Base-by-base conservation (phyloP, 75 land plant genomes). In the Azolla pinnata region DNA sequence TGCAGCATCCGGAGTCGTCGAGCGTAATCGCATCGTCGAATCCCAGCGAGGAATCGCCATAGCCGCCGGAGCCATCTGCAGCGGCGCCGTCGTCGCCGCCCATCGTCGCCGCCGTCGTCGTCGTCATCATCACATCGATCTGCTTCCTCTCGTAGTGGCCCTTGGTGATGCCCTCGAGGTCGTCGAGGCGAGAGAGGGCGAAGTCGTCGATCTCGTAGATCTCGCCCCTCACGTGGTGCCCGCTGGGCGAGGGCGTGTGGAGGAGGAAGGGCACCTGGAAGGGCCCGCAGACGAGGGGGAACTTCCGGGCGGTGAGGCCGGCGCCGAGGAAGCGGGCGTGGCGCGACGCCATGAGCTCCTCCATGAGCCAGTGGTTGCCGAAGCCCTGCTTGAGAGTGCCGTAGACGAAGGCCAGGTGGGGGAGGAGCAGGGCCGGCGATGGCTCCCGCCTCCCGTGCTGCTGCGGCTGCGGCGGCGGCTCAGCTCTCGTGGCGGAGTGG, bases 311-410 rank as follows among this genome's bases (percentile, higher is more conserved):
- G 48, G 84, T 83, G 34, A 18, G n/a, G 51, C 47, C 70, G 7
- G 44, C 10, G 31, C 93, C 85, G 54, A 87, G 10, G 65, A 71
- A 80, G 40, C 42, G 60, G 28, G 83, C 93, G 70, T 84, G 83
- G 26, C 71, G 65, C 49, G 67, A 4, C 16, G 35, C 45, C 60
- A 80, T 71, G 38, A 84, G 72, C 55, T 79, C 75, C 45, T 77
- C 74, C 56, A 84, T 59, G 20, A 91, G 81, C 73, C 56, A 56
- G 62, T 84, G 75, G 72, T 91, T 91, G 16, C 79, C 74, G 69
- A 84, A 82, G 19, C 97, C 97, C 25, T 56, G 71, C 61, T 91
- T 91, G 20, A 91, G 68, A 0, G 97, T 87, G n/a, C 93, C 93
- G 75, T 87, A 91, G 1, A 90, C 79, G 60, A 91, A 87, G 45